These are phyloP conservation scores for Alternaria incomplexa DNA, from an alignment of 2,329 filamentous ascomycete species.

Conservation along the genomic window DNA sequence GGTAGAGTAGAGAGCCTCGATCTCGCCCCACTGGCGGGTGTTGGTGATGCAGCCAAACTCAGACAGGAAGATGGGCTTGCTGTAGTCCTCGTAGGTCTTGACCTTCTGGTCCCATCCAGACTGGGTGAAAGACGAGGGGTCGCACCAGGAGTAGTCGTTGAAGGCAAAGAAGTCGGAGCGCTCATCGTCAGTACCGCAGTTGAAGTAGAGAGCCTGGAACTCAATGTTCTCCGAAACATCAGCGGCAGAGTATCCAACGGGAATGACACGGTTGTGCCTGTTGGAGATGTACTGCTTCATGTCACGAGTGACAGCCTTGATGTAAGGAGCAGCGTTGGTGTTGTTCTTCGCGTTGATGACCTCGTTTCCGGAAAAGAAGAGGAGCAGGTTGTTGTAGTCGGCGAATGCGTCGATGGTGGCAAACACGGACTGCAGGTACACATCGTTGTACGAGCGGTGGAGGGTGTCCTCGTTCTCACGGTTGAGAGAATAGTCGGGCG, in stretches of 20 bases:
- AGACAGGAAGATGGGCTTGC: slow-evolving; percentile 75
- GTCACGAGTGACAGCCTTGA: slow-evolving; percentile 76
- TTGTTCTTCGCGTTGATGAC: slow-evolving; percentile 72
- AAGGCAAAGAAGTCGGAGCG: slow-evolving; percentile 89
- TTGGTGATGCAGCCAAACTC: slow-evolving; percentile 91
- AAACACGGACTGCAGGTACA: slow-evolving; percentile 84
- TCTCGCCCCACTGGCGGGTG: slow-evolving; percentile 80
- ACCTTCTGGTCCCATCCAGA: slow-evolving; percentile 74
- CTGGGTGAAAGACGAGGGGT: slow-evolving; percentile 64
- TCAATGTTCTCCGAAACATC: slow-evolving; percentile 85
- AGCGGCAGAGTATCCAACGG: slow-evolving; percentile 82
- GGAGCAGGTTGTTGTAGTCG: slow-evolving; percentile 83
- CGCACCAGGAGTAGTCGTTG: slow-evolving; percentile 83
- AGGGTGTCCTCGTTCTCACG: slow-evolving; percentile 66
- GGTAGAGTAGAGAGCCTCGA: slow-evolving; percentile 76
- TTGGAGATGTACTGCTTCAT: slow-evolving; percentile 81
- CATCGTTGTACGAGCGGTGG: slow-evolving; percentile 77
- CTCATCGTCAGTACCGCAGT: slow-evolving; percentile 85
- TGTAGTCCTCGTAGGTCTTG: slow-evolving; percentile 45
- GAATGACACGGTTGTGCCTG: slow-evolving; percentile 69
- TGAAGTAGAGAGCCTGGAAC: slow-evolving; percentile 89
- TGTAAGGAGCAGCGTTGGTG: slow-evolving; percentile 72
- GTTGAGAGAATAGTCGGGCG: slow-evolving; percentile 85
- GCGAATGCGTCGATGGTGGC: slow-evolving; percentile 79
- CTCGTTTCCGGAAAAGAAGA: slow-evolving; percentile 82